These are phyloP conservation scores for Talaromyces sp. DNA, from an alignment of 2,329 filamentous ascomycete genomes.

Conservation along the genomic window DNA sequence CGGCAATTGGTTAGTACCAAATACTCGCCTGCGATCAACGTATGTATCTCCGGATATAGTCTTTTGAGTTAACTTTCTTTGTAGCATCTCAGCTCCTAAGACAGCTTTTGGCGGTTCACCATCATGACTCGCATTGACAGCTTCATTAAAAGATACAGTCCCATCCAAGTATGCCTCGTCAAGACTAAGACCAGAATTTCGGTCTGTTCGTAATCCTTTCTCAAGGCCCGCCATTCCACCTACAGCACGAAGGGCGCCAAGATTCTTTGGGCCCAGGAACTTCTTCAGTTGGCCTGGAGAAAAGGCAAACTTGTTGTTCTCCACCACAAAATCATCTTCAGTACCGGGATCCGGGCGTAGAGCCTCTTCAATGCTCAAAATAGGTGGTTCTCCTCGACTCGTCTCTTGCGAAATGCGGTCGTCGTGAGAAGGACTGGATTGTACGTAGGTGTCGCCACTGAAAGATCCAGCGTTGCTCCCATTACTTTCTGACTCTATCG, in stretches of 20 bases:
- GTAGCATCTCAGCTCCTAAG: conserved; percentile 12
- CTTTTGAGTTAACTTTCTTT: conserved; percentile 13
- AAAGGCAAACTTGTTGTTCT: conserved; percentile 68
- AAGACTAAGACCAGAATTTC: conserved; percentile 60
- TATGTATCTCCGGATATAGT: conserved; percentile 39
- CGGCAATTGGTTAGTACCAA: conserved; percentile 63
- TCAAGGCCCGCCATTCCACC: conserved; percentile 69
- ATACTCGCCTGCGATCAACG: conserved; percentile 64
- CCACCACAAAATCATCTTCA: conserved; percentile 63
- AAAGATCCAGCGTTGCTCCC: conserved; percentile 49
- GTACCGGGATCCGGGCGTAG: conserved; percentile 65
- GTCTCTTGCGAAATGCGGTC: conserved; percentile 38
- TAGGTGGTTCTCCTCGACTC: conserved; percentile 40
- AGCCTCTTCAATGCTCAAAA: conserved; percentile 59
- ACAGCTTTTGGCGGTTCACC: conserved; percentile 24
- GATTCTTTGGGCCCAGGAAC: conserved; percentile 72
- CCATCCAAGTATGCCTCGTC: conserved; percentile 64
- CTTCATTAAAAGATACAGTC: conserved; percentile 64
- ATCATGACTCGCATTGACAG: conserved; percentile 36
- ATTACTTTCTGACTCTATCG: conserved; percentile 57
- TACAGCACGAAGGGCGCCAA: conserved; percentile 68
- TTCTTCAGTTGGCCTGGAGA: conserved; percentile 70
- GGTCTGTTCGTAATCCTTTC: conserved; percentile 65
- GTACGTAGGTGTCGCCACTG: conserved; percentile 51
- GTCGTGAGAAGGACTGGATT: conserved; percentile 33